These are phyloP conservation scores for Trichosporon asahii DNA, from an alignment of 1,284 basidiomycete species.

Conservation along the genomic window DNA sequence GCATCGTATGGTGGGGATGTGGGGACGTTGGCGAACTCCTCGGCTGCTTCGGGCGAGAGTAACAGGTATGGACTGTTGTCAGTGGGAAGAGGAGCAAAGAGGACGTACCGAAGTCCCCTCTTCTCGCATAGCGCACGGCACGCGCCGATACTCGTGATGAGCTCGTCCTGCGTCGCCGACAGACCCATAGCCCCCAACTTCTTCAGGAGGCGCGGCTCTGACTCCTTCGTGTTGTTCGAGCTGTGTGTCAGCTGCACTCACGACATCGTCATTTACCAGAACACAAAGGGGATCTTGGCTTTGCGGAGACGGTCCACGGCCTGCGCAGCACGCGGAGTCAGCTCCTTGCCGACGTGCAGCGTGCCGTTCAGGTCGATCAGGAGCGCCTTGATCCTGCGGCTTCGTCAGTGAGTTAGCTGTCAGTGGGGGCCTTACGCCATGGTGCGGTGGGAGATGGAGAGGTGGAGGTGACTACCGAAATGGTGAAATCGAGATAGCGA, in stretches of 20 bases:
- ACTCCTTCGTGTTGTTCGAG: constrained; percentile 57
- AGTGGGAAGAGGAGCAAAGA: neutral
- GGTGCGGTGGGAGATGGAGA: neutral
- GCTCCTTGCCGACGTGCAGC: constrained; percentile 58
- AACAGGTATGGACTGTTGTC: constrained; percentile 59
- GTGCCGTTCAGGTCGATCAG: constrained; percentile 70
- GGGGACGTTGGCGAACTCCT: constrained; percentile 54
- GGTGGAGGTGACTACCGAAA: neutral
- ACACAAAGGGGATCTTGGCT: constrained; percentile 58
- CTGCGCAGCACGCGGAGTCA: constrained; percentile 57
- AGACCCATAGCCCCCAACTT: constrained; percentile 59
- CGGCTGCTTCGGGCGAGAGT: constrained; percentile 59
- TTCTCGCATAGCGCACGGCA: constrained; percentile 56
- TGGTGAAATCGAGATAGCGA: neutral
- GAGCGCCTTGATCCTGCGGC: constrained; percentile 51
- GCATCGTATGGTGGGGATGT: constrained; percentile 54
- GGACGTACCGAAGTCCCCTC: constrained; percentile 54
- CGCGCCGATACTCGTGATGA: constrained; percentile 65
- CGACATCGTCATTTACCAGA: constrained; percentile 57
- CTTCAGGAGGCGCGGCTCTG: constrained; percentile 53
- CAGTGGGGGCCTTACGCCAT: neutral
- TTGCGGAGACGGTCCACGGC: constrained; percentile 57
- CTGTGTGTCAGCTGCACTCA: constrained; percentile 23
- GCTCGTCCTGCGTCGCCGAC: constrained; percentile 53
- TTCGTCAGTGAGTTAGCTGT: neutral